These are phyloP conservation scores for Macrophomina pseudophaseolina DNA, from an alignment of 2,329 filamentous ascomycete species.

Conservation along the genomic window DNA sequence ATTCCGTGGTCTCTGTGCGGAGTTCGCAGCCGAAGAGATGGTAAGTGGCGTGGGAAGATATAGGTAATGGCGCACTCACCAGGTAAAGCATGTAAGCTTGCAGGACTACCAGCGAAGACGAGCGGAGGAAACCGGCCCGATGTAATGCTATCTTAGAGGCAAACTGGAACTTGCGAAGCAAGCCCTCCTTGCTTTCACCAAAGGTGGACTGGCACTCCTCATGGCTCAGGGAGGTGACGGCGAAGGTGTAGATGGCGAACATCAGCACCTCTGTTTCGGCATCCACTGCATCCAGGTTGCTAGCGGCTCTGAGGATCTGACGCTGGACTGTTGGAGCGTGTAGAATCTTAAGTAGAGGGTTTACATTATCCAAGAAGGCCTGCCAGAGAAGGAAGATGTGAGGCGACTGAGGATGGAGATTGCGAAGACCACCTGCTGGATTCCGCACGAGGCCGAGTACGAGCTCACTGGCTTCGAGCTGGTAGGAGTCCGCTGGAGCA, in stretches of 20 bases:
- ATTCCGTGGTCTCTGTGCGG: too few relatives aligned
- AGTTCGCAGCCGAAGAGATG: too few relatives aligned
- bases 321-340: constrained; percentile 74
- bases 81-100: constrained; percentile 72
- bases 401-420: constrained; percentile 65
- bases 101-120: constrained; percentile 67
- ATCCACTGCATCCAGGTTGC: constrained; percentile 60
- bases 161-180: constrained; percentile 61
- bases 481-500: constrained; percentile 31
- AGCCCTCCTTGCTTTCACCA: constrained; percentile 56
- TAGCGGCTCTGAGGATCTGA: constrained; percentile 66
- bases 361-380: constrained; percentile 73
- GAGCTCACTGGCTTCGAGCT: constrained; percentile 30
- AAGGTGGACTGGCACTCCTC: constrained; percentile 60
- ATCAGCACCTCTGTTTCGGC: constrained; percentile 62
- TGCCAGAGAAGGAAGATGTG: constrained; percentile 77
- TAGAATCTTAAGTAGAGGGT: constrained; percentile 73
- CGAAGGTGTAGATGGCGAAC: constrained; percentile 40
- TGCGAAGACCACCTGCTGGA: constrained; percentile 30
- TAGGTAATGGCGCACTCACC: constrained; percentile 48
- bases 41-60: background rate
- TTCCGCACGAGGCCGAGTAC: constrained; percentile 31
- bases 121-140: constrained; percentile 70
- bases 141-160: constrained; percentile 69
- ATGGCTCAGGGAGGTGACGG: constrained; percentile 59